Base-by-base conservation (phyloP, 2,329 filamentous ascomycete genomes). In the Rutstroemia sp. region DNA sequence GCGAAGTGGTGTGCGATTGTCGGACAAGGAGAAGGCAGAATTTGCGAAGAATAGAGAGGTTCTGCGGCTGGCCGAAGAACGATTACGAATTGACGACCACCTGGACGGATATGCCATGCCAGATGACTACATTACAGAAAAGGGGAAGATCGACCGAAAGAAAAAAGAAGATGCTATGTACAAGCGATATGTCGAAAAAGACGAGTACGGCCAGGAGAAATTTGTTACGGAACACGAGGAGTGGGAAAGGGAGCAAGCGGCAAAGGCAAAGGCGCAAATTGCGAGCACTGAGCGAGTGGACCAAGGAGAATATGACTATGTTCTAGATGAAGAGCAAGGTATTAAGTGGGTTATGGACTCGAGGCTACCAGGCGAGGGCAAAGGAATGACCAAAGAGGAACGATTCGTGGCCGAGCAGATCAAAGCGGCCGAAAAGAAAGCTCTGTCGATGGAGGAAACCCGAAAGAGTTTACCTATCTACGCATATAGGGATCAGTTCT, bases 141-240 rank as follows among this genome's bases (percentile, higher is more conserved):
- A 92, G 72, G 91, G 90, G 21, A 94, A 95, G 68, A 86, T 95
- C 60, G 88, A 95, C 68, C 80, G 80, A 64, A 91, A 88, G 69
- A 88, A 88, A 69, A 97, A 97, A 70, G 83, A 94, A 61, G 89
- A 95, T 23, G 89, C 89, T 0, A 78, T 99, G 10, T 96, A 95
- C 73, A 92, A 90, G 70, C 83, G 92, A 51, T 92, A 96, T 64
- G 86, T 96, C 3, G 92, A 96, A 60, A 81, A 82, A 58, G 91
- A 95, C 64, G 89, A 95, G 65, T 86, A 86, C 64, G 92, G 92
- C 4, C 86, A 94, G 61, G 92, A 96, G 69, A 87, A 86, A 65
- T 95, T 90, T 64, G 83, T 96, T 57, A 96, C 91, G 5, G 94
- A 99, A 70, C 88, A 96, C 61, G 92, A 99, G 60, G 89, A 96